phyloP scores from a whole-genome alignment of 148 eudicot genomes.

The Chenopodium berlandieri region DNA sequence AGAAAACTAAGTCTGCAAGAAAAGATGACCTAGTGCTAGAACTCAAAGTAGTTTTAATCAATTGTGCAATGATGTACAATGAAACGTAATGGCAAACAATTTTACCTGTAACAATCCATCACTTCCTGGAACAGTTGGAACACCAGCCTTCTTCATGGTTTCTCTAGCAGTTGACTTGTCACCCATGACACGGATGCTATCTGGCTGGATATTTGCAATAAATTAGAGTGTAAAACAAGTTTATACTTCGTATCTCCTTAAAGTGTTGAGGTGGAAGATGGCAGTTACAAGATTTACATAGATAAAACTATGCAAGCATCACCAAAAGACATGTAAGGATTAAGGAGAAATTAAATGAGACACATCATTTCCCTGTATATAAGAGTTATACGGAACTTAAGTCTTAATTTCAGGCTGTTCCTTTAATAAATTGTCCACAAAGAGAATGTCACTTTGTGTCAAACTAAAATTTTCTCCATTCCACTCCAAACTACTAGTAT shows the following conservation, averaged over 20 bases:
- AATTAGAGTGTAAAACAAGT: background rate
- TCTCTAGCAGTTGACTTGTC: slow-evolving; percentile 97
- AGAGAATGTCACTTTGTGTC: background rate
- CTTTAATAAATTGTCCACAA: background rate
- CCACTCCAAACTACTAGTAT: background rate
- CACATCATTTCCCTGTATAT: background rate
- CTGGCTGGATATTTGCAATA: slow-evolving; percentile 59
- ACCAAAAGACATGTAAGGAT: background rate
- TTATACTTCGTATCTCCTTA: background rate
- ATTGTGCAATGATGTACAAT: background rate
- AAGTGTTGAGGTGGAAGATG: background rate
- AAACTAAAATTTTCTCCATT: background rate
- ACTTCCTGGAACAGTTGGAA: slow-evolving; percentile 98
- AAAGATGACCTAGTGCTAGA: background rate
- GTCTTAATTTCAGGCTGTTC: background rate
- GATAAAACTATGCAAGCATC: background rate
- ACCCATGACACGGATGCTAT: slow-evolving; percentile 95
- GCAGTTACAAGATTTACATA: background rate
- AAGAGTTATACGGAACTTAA: background rate
- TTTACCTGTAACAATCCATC: slow-evolving; percentile 85
- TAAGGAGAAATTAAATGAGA: background rate
- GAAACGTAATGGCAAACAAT: background rate
- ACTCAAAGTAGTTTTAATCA: background rate
- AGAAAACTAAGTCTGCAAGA: slow-evolving; percentile 7
- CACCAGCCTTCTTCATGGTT: slow-evolving; percentile 98